These are phyloP conservation scores for Bipolaris bicolor DNA, from an alignment of 2,329 filamentous ascomycete genomes.

Conservation along the genomic window DNA sequence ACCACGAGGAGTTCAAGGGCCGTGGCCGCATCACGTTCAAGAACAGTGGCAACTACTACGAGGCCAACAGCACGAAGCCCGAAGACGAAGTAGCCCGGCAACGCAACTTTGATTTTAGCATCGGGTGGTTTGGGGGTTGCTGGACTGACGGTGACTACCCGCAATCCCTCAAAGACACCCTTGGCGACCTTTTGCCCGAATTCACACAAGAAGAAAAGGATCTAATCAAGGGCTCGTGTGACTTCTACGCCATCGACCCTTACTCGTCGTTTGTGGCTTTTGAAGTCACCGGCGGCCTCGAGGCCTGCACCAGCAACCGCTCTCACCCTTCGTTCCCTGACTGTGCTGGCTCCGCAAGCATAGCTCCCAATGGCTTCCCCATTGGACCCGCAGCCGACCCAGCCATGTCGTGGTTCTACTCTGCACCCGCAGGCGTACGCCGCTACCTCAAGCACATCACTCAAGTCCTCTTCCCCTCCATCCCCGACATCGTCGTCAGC, in stretches of 20 bases:
- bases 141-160: conserved; percentile 56
- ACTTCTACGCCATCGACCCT: conserved; percentile 53
- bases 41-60: conserved; percentile 52
- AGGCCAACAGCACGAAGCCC: conserved; percentile 46
- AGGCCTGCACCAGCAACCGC: conserved; percentile 51
- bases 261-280: conserved; percentile 43
- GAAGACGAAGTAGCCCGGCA: conserved; percentile 48
- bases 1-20: conserved; percentile 54
- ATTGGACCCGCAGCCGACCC: conserved; percentile 53
- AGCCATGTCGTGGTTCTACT: conserved; percentile 52
- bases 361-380: conserved; percentile 52
- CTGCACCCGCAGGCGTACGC: conserved; percentile 49
- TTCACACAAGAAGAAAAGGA: conserved; percentile 50
- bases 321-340: conserved; percentile 51
- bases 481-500: conserved; percentile 51
- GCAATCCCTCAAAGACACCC: conserved; percentile 47
- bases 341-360: conserved; percentile 46
- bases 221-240: conserved; percentile 53
- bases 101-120: conserved; percentile 51
- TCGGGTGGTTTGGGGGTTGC: conserved; percentile 54
- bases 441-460: conserved; percentile 53
- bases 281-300: conserved; percentile 41
- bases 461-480: conserved; percentile 51
- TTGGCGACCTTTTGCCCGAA: conserved; percentile 49
- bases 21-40: conserved; percentile 52